Evolutionary conservation across 2,329 filamentous ascomycete genomes (phyloP), one percentile per base, ranked within the genome.

Genomic region (Dactylonectria macrodidyma): DNA sequence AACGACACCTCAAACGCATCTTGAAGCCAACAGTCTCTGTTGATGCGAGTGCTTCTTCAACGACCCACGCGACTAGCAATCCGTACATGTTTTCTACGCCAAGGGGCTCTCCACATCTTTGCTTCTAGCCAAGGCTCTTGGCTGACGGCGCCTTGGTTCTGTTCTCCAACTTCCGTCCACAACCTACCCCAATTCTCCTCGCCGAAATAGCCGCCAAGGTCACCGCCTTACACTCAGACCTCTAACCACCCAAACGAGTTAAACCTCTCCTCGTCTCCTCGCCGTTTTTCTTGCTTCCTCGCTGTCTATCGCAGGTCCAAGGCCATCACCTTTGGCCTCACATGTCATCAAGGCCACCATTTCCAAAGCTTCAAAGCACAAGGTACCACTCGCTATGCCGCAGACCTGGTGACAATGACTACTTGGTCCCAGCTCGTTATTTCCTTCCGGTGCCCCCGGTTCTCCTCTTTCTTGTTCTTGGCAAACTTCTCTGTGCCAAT

Each of bases 41-140:
- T 41, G 26, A 14, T 19, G 19, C 22, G 14, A 19, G 30, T 34
- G 46, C n/a, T 19, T 33, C 48, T 22, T 44, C 58, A 34, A 11
- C 47, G 46, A 41, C 58, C 58, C 48, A 52, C 44, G 58, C 26
- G 14, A 52, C 34, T 48, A 47, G 58, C 38, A 54, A 33, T 36
- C 34, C 58, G 22, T 61, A 47, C 16, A 51, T 14, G 33, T 51
- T 19, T 36, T n/a, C 48, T 22, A 36, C 57, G 56, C 47, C 48
- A 61, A 34, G 24, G 47, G 50, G 22, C 41, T 5, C 9, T 41
- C 34, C 47, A 47, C 46, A 30, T 34, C 34, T 33, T 19, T 36
- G 57, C 57, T 19, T 36, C 24, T 36, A 38, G n/a, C 19, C 41
- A 36, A 38, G 44, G 10, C 14, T 46, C 58, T 61, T 61, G 58